Evolutionary conservation across 768 basidiomycete genomes (phyloP), one percentile per base, ranked within the genome.

Genomic region (Neoboletus magnificus): DNA sequence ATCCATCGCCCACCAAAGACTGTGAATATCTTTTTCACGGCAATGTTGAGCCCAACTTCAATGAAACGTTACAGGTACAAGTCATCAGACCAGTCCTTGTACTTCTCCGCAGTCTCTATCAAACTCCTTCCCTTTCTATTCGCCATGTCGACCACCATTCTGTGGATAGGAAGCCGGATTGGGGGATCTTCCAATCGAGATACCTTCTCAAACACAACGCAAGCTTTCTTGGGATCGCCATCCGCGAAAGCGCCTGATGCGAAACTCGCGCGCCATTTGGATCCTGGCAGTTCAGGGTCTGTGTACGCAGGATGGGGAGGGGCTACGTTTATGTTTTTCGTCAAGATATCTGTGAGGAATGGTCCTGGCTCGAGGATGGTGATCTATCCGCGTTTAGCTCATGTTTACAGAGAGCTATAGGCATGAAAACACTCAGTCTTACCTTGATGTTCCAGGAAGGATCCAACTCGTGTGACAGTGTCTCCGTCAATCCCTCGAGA

Each of bases 401-500:
- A 2, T 20, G 7, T 32, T 1, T 6, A 16, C 4, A 10, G 5
- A 5, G 18, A 20, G 43, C 15, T 4, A 47, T 5, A 23, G 0
- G 5, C 3, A 35, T 2, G 12, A 4, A 30, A 2, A 0, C 25
- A 25, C 22, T 11, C 11, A 7, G 1, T n/a, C 45, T 36, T 39
- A 65, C 64, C 37, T 60, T 66, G 57, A 66, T 58, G 44, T 59
- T 62, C 67, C 59, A 70, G 2, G 50, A 49, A 29, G 50, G 61
- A 45, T 20, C 47, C 18, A 61, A 35, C 36, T 58, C 60, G 3
- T 6, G 8, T 10, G 18, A 43, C 10, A 61, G 60, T 8, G 64
- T 49, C 49, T 72, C 67, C 3, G 62, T 63, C 18, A 73, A 50
- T 3, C 51, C 71, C 49, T 73, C 71, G 5, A 72, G 22, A 8